Percentiles rank a stretch among this genome's conserved stretches.
Evolutionary conservation across 768 basidiomycete species (phyloP).

Genomic region (Tephrocybe sp.): DNA sequence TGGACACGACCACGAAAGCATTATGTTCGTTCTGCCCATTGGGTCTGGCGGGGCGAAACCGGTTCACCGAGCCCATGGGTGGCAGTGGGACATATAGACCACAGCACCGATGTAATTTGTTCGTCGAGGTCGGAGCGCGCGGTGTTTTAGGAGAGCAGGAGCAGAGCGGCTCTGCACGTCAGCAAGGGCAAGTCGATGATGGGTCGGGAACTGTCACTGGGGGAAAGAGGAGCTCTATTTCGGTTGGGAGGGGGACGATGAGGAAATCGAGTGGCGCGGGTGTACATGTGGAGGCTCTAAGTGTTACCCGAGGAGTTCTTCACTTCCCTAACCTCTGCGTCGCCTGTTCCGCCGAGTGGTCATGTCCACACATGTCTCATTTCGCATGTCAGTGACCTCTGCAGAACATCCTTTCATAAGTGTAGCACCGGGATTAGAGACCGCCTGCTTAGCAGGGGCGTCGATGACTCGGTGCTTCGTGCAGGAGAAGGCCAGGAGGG

Average conservation of each 20-base stretch:
- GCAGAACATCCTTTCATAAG: no score
- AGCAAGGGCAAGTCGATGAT: constrained; percentile 58
- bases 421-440: no score
- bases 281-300: constrained; percentile 74
- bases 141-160: constrained; percentile 23
- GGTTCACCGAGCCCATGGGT: constrained; percentile 41
- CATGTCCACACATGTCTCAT: no score
- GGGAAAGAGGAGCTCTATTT: constrained; percentile 58
- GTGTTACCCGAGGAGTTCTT: constrained; percentile 82
- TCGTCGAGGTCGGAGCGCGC: constrained; percentile 33
- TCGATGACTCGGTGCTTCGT: no score
- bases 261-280: constrained; percentile 68
- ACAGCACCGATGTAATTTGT: constrained; percentile 37
- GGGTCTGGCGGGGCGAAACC: constrained; percentile 36
- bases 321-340: constrained; percentile 45
- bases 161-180: constrained; percentile 24
- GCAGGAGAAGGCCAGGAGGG: no score
- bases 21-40: constrained; percentile 74
- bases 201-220: constrained; percentile 36
- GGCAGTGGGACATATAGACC: constrained; percentile 30
- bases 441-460: no score
- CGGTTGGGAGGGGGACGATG: constrained; percentile 61
- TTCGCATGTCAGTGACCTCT: no score
- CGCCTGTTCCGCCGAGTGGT: no score
- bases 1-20: constrained; percentile 63